Evolutionary conservation across 2,329 filamentous ascomycete genomes (phyloP), one percentile per base, ranked within the genome.

Genomic region (Xylaria multiplex): DNA sequence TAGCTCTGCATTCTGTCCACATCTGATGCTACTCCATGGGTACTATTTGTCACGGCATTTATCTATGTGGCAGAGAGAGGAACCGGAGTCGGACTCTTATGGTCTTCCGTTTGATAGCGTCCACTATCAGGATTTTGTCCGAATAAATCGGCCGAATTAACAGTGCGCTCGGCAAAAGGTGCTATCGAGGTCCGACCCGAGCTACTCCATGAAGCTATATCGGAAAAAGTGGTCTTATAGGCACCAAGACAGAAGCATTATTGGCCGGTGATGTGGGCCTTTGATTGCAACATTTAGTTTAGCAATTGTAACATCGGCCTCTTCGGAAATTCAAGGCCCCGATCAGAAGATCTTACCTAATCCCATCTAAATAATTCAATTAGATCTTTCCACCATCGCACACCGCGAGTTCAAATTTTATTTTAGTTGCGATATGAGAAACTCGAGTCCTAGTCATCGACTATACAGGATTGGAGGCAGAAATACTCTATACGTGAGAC

Each of bases 241-340:
- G 30, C n/a, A 27, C 9, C 27, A 14, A 13, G 24, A 5, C 14
- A n/a, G 43, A 48, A 30, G 40, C 6, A 42, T 13, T n/a, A 55
- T 30, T 27, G 50, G 52, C 35, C n/a, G 56, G 22, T 54, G n/a
- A 46, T 32, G 60, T 67, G 64, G 61, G 40, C 35, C 64, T 3
- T 14, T 32, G 60, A 67, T 67, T 52, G 57, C 64, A 67, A 67
- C 60, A 64, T 64, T 13, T 37, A 24, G 60, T 52, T 64, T 67
- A 27, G 45, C 6, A 19, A 64, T 64, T 37, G 50, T 14, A 64
- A 67, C 60, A 64, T 64, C 56, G 60, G 61, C 27, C 13, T 50
- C 2, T 19, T 56, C 56, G 61, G 49, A 22, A 16, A 16, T 40
- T 27, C 40, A 9, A 27, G 7, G 14, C n/a, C 11, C 59, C 49